Base-by-base conservation (phyloP, 176 grass and related monocot species). In the Olyra latifolia region DNA sequence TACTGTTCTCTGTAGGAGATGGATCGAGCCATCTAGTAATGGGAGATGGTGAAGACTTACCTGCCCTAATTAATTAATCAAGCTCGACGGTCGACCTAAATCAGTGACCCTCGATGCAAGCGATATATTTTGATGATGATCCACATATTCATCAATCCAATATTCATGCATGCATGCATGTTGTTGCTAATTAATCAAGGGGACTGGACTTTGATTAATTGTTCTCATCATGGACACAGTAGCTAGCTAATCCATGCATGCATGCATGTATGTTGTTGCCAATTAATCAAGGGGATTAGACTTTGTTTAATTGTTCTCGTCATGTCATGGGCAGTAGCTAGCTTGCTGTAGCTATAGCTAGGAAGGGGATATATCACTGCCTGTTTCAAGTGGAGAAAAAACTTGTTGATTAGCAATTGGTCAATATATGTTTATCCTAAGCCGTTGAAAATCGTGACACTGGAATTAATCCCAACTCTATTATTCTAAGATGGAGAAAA, bases 31-130 rank as follows among this genome's bases (percentile, higher is more conserved):
- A 49, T 52, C 20, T 4, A 8, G 57, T 82, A 52, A 64, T 45
- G 61, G 56, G 81, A 57, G 81, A 83, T 75, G 71, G 60, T 4
- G 71, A 83, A 75, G 16, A 83, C 60, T 32, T 56, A 83, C 71
- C 81, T 66, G 24, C 81, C 32, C 22, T 44, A 42, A 73, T 39
- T 13, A 65, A 52, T 15, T 44, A 42, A 73, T 39, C 12, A 65
- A 52, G 19, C 1, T 35, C 1, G 32, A 35, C 30, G 49, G 45
- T 9, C 19, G 28, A 48, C 59, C 43, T 52, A 53, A 53, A 29
- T 66, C 76, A 79, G 42, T 39, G 44, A 20, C 29, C 16, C 75
- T 48, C 10, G 53, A 60, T 62, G 44, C 62, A 25, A 54, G 59
- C n/a, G 27, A 63, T 35, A 35, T 35, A 35, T 47, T 25, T 20